phyloP scores from a whole-genome alignment of 2,329 filamentous ascomycete species.

The Coniella lustricola region DNA sequence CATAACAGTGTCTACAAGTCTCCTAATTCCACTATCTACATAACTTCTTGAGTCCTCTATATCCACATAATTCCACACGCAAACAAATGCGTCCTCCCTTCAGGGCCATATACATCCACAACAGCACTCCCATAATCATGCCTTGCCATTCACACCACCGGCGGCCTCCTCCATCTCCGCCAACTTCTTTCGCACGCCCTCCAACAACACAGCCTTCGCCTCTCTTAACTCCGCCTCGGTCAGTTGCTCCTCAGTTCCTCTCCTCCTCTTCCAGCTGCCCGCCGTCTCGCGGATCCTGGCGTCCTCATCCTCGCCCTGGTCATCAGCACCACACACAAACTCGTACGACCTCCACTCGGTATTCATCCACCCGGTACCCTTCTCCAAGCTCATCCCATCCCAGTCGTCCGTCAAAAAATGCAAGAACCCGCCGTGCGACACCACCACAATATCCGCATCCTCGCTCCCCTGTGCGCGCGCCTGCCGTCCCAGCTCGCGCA shows the following conservation, averaged over 20 bases:
- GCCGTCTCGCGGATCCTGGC: conserved; percentile 42
- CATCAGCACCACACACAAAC: conserved; percentile 37
- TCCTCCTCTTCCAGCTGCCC: conserved; percentile 39
- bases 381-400: conserved; percentile 45
- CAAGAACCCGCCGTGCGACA: conserved; percentile 76
- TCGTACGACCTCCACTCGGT: conserved; percentile 64
- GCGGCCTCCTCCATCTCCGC: neutral
- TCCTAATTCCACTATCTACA: too few species aligned
- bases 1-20: too few species aligned
- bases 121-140: too few species aligned
- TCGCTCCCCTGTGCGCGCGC: conserved; percentile 15
- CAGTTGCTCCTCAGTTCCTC: conserved; percentile 33
- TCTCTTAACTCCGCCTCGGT: conserved; percentile 41
- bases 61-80: too few species aligned
- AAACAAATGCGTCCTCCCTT: too few species aligned
- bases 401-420: conserved; percentile 84
- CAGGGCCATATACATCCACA: too few species aligned
- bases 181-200: conserved; percentile 26
- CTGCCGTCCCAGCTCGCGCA: conserved; percentile 40
- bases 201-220: conserved; percentile 32
- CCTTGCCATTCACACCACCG: too few species aligned
- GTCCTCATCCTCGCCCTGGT: conserved; percentile 41
- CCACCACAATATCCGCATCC: conserved; percentile 58
- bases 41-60: too few species aligned
- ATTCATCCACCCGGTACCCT: conserved; percentile 55